Percentiles rank a stretch among this genome's conserved stretches.
Evolutionary conservation across 2,329 filamentous ascomycete species (phyloP).

Genomic region (Aschersonia sp.): DNA sequence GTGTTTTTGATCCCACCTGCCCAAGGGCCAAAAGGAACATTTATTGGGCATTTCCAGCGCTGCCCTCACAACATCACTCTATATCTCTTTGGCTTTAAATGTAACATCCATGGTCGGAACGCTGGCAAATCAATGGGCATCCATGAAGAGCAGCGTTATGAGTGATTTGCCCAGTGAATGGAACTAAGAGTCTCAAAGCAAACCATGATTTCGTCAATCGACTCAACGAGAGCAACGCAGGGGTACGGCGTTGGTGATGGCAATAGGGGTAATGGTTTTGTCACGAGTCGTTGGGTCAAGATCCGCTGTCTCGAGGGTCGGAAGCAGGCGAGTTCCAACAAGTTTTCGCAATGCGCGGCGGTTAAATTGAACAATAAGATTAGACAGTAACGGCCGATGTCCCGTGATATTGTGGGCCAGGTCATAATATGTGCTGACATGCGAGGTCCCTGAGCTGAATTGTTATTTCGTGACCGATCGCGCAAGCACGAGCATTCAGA

Average conservation of each 20-base stretch:
- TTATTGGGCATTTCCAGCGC: not conserved
- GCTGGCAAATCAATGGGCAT: not conserved
- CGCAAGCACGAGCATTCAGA: no score
- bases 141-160: not conserved
- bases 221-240: slow-evolving; percentile 10
- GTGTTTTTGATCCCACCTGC: not conserved
- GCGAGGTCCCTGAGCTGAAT: no score
- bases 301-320: not conserved
- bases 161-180: not conserved
- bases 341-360: not conserved
- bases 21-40: not conserved
- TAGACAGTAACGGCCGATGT: not conserved
- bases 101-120: not conserved
- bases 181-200: not conserved
- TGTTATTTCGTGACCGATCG: no score
- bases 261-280: not conserved
- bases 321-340: not conserved
- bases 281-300: not conserved
- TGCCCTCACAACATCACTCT: not conserved
- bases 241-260: not conserved
- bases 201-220: not conserved
- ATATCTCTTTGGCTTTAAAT: not conserved
- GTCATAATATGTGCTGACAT: no score
- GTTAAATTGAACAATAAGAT: not conserved
- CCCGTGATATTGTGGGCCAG: no score